Base-by-base conservation (phyloP, 371 early-diverging fungal species). In the Mortierella sp. region DNA sequence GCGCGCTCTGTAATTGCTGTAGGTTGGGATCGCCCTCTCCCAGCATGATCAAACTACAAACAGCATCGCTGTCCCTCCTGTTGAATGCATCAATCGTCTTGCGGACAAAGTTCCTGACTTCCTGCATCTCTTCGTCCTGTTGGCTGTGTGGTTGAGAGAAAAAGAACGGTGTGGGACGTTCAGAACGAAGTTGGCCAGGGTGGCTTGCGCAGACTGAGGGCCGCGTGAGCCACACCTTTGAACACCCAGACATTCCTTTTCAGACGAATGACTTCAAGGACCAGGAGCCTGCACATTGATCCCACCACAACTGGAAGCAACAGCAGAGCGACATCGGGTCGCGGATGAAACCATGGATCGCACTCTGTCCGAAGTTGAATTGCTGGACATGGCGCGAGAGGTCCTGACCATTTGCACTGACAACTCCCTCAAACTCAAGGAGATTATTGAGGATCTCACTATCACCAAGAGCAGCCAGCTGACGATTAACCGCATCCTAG, bases 401-500 rank as follows among this genome's bases (percentile, higher is more conserved):
- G 74, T 73, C 68, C 67, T 73, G 17, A 14, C 24, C 8, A 52
- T 73, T 19, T 73, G 74, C 29, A 45, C 24, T 22, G 39, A 49
- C 34, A 14, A 43, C 22, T 44, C 63, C n/a, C n/a, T n/a, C n/a
- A n/a, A n/a, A n/a, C 64, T 73, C 29, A 59, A 53, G 44, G 69
- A 67, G 25, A 60, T 74, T 40, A 56, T 74, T 40, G 46, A 46
- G 24, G 76, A 74, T 54, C 69, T 76, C 22, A 40, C 56, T 19
- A 61, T 68, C 4, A 76, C 63, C 2, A 48, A 28, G 13, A 64
- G 62, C 46, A 57, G 65, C 22, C 52, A 64, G 21, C 16, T 44
- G n/a, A 76, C 77, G 1, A 69, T 76, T 29, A 64, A 68, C 48
- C 77, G 69, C 10, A 76, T 76, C 58, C 50, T 69, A 43, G 77